Evolutionary conservation across 768 basidiomycete genomes (phyloP), one percentile per base, ranked within the genome.

Genomic region (Russula foetens): DNA sequence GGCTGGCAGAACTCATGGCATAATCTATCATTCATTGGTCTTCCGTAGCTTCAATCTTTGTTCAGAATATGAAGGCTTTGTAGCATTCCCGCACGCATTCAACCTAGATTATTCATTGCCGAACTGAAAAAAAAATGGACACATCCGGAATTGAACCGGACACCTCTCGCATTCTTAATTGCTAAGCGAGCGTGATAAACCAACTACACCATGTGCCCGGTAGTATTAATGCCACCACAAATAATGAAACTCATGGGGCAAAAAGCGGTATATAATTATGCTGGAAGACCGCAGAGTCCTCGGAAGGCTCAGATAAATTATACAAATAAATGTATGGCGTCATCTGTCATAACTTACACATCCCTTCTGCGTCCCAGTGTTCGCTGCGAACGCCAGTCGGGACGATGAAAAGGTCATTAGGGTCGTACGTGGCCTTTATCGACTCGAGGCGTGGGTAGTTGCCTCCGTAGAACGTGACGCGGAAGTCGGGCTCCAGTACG

Each of bases 351-450:
- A 67, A 53, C 21, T 41, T 66, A 58, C 71, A 71, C 11, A 71
- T 48, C 8, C 72, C 71, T 23, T 65, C 64, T 44, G 50, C 56
- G 55, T 73, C 70, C 73, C 73, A 74, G 52, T 66, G n/a, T 60
- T 74, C 73, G 39, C 71, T 71, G 6, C 70, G 71, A n/a, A 74
- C 71, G 4, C 73, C 73, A 7, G 64, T 56, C 19, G 49, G 38
- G 21, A 72, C 73, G 50, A 75, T 72, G 55, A 74, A 75, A 19
- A 74, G 58, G 46, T 72, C 73, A 2, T 55, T 56, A n/a, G 71
- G 70, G 56, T 75, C 74, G 56, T 74, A 75, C 35, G 54, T 59
- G 7, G 50, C 48, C 61, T 74, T 75, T 52, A 74, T 70, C 12
- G 3, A 26, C 45, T 69, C 69, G n/a, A 75, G 62, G 49, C 61